Base-by-base conservation (phyloP, 768 basidiomycete genomes). In the Podaxis sp. region DNA sequence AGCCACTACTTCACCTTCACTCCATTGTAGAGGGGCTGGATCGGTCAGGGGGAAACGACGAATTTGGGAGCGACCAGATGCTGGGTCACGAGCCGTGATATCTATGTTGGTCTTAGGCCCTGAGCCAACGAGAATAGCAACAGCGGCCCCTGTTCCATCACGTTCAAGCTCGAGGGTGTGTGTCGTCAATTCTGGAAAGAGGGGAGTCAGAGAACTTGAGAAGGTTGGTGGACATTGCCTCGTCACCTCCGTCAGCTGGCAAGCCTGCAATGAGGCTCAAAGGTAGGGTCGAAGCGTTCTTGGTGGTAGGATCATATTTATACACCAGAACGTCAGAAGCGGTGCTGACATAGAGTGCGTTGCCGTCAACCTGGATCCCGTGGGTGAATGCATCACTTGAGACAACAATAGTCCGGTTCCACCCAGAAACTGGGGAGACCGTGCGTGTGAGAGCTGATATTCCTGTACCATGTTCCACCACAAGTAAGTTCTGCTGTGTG, bases 51-150 rank as follows among this genome's bases (percentile, higher is more conserved):
- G 55, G 54, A 75, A 72, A 1, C 71, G 63, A 10, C 75, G 73
- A 16, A 79, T 71, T 65, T 79, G 78, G 13, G 78, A 78, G 14
- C 77, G 74, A 10, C 78, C 78, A 38, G 75, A 76, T 1, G 74
- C 62, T 2, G 78, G 76, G 67, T 78, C 71, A 36, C 77, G 74
- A 11, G 79, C 77, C 0, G 78, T 77, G 9, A 68, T 64, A 57
- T 79, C 78, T 57, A 79, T 77, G 62, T 79, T 80, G 7, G 69
- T 69, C 27, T 71, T 61, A 1, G 76, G 76, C 2, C 78, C 78
- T 11, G 67, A 65, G 1, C 74, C 76, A 35, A 81, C 67, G 18
- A 81, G 69, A 23, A 81, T 35, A n/a, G 65, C 70, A 27, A 50
- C 63, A 0, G 63, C 50, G 11, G 42, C 57, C 0, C 62, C 67